Percentiles rank a stretch among this genome's conserved stretches.
phyloP scores from a whole-genome alignment of 306 rosid genomes.

The Chamaecrista fasciculata region DNA sequence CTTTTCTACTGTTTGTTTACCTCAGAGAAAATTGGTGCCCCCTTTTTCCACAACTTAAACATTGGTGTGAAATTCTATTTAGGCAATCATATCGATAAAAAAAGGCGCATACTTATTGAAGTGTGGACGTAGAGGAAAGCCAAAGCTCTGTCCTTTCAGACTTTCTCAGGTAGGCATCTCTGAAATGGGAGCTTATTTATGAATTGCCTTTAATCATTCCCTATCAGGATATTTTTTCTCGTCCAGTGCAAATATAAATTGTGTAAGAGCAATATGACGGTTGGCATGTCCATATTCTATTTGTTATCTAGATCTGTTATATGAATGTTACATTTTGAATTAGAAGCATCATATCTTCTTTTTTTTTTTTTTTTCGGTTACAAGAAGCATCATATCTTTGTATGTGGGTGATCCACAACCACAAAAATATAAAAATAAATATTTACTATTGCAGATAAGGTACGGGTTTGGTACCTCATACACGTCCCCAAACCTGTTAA shows the following conservation, averaged over 20 bases:
- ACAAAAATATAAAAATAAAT: no score
- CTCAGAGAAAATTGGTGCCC: not conserved
- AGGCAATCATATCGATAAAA: slow-evolving; percentile 83
- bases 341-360: slow-evolving; percentile 13
- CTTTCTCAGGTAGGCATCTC: slow-evolving; percentile 61
- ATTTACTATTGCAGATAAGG: no score
- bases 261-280: no score
- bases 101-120: slow-evolving; percentile 79
- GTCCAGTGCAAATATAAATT: not conserved
- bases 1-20: slow-evolving; percentile 11
- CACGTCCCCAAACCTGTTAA: no score
- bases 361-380: no score
- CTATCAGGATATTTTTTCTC: not conserved
- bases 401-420: no score
- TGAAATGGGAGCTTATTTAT: not conserved
- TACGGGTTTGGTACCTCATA: no score
- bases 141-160: slow-evolving; percentile 77
- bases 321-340: slow-evolving; percentile 1
- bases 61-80: slow-evolving; percentile 30
- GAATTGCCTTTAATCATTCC: not conserved
- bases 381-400: no score
- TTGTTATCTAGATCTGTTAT: not conserved
- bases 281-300: slow-evolving; percentile 13
- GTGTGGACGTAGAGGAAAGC: slow-evolving; percentile 79
- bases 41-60: slow-evolving; percentile 21